Base-by-base conservation (phyloP, 768 basidiomycete genomes). In the Lepiota venenata region DNA sequence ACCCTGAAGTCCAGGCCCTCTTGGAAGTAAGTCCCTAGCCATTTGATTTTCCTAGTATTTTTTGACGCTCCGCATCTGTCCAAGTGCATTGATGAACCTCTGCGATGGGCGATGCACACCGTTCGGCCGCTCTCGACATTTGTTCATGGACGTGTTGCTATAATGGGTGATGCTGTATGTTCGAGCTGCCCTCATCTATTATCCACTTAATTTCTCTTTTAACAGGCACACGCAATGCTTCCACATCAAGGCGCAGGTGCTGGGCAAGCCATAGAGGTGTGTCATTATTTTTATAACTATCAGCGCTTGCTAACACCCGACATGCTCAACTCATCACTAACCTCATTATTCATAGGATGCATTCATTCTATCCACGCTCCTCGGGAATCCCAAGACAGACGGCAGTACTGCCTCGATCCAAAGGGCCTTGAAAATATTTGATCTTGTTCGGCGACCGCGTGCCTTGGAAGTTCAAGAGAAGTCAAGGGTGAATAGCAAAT, bases 31-130 rank as follows among this genome's bases (percentile, higher is more conserved):
- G 71, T 12, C 39, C 5, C 22, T 40, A 3, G 18, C 35, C 41
- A 32, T 14, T 3, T n/a, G 40, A 9, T 32, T 22, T 38, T 42
- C 15, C 21, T 15, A n/a, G 21, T 41, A 5, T 32, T 43, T 47
- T 10, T 46, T 59, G 20, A 37, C 57, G 47, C 8, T 18, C 29
- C 25, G 44, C 41, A 59, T 57, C 42, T 58, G 22, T 32, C 43
- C 21, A 47, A 87, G 85, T 81, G 81, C 57, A 71, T 80, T 16
- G 76, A 80, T 2, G 73, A 69, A 43, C 74, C 80, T 1, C 66
- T 74, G 18, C 69, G 80, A 38, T 89, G 88, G 88, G 84, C 83
- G 0, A 76, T 90, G 25, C 82, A 87, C 61, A 77, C 73, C 2
- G 69, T 82, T 2, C 73, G 71, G 47, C 78, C 83, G 5, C 64